phyloP scores from a whole-genome alignment of 805 yeast species.

The Geotrichum ghanense region DNA sequence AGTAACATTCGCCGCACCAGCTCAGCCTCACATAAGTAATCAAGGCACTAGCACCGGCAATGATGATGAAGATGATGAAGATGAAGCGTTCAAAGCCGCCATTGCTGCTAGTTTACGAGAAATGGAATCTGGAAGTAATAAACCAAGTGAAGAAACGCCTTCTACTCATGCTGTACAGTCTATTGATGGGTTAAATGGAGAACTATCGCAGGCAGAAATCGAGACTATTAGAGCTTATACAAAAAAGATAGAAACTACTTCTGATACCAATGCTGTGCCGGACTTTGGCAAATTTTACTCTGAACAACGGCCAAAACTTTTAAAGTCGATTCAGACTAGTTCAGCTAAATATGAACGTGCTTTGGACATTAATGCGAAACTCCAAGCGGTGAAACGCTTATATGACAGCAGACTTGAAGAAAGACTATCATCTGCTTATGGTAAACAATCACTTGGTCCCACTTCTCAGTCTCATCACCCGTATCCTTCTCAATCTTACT shows the following conservation, averaged over 20 bases:
- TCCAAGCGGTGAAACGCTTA: conserved; percentile 62
- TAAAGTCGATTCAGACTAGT: conserved; percentile 44
- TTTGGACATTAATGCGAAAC: conserved; percentile 64
- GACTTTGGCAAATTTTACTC: conserved; percentile 49
- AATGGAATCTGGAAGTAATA: conserved; percentile 39
- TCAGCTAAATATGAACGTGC: conserved; percentile 51
- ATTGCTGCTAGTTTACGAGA: conserved; percentile 84
- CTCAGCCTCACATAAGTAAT: conserved; percentile 16
- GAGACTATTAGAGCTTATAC: conserved; percentile 58
- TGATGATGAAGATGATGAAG: conserved; percentile 43
- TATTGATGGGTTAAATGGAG: too few relatives aligned
- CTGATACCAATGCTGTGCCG: conserved; percentile 34
- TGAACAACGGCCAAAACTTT: conserved; percentile 57
- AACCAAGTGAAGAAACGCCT: too few relatives aligned
- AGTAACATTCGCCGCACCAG: conserved; percentile 16
- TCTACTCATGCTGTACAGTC: too few relatives aligned
- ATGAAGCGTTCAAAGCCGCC: conserved; percentile 86
- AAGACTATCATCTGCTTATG: conserved; percentile 32
- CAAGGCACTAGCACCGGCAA: conserved; percentile 1
- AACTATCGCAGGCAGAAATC: conserved; percentile 51
- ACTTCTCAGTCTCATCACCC: background rate
- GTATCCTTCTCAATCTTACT: too few relatives aligned
- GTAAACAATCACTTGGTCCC: conserved; percentile 3
- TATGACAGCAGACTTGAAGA: conserved; percentile 66
- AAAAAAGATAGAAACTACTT: conserved; percentile 45